Evolutionary conservation across 768 basidiomycete species (phyloP).

Genomic region (Boletus huronensis): DNA sequence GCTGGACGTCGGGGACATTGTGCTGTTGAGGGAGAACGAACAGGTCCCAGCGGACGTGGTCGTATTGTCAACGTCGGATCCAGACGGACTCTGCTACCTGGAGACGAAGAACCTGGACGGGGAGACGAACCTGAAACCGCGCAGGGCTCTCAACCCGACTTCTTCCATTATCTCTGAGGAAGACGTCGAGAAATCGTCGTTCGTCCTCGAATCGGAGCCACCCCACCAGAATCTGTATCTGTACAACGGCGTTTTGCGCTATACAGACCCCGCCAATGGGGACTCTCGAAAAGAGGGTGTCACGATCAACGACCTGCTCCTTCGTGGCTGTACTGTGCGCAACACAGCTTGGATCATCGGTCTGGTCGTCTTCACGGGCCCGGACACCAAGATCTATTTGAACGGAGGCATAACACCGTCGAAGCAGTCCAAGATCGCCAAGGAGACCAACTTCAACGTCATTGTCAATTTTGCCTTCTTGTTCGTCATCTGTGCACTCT

Average conservation of each 20-base stretch:
- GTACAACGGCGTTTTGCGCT: conserved; percentile 84
- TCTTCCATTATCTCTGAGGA: conserved; percentile 77
- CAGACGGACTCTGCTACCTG: conserved; percentile 89
- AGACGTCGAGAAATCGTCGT: conserved; percentile 82
- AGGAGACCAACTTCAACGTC: conserved; percentile 98
- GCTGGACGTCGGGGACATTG: conserved; percentile 94
- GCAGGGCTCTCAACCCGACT: conserved; percentile 74
- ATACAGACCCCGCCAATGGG: conserved; percentile 49
- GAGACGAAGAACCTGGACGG: conserved; percentile 99
- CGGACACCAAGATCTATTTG: conserved; percentile 89
- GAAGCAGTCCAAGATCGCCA: conserved; percentile 97
- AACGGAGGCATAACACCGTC: conserved; percentile 92
- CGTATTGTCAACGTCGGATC: conserved; percentile 87
- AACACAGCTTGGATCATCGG: conserved; percentile 94
- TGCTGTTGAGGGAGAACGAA: conserved; percentile 87
- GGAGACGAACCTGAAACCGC: conserved; percentile 93
- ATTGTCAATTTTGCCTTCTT: conserved; percentile 88
- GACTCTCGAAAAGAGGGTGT: conserved; percentile 65
- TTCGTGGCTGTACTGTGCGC: conserved; percentile 86
- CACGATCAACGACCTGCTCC: conserved; percentile 87
- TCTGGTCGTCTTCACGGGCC: conserved; percentile 90
- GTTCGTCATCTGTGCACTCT: conserved; percentile 67
- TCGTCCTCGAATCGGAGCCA: conserved; percentile 89
- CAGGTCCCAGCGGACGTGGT: conserved; percentile 96
- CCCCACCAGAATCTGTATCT: conserved; percentile 91